phyloP scores from a whole-genome alignment of 495 filamentous ascomycete species.

The Ascobolus immersus region DNA sequence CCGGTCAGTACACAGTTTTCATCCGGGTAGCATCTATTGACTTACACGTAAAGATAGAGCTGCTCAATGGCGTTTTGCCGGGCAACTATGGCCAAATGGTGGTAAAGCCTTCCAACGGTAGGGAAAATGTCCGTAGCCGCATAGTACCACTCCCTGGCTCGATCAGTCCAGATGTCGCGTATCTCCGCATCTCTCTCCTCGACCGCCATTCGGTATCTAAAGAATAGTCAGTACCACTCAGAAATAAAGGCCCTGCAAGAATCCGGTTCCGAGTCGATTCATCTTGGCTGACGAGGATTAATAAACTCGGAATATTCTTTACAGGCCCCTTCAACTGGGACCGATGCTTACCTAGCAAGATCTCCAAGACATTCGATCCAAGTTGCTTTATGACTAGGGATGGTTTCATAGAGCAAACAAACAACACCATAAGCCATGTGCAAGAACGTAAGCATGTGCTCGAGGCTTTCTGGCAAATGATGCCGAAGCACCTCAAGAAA shows the following conservation, averaged over 20 bases:
- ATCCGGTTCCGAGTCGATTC: no score
- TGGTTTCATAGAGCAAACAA: constrained; percentile 50
- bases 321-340: no score
- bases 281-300: no score
- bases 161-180: constrained; percentile 51
- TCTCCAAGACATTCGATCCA: constrained; percentile 86
- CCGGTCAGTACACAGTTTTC: no score
- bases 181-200: constrained; percentile 47
- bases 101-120: constrained; percentile 47
- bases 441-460: constrained; percentile 63
- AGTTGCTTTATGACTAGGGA: constrained; percentile 49
- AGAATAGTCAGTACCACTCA: no score
- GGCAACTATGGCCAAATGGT: constrained; percentile 62
- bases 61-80: constrained; percentile 49
- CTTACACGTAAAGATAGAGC: constrained; percentile 53
- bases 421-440: constrained; percentile 63
- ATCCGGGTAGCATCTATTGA: no score
- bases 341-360: no score
- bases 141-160: constrained; percentile 58
- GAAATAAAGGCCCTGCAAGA: no score
- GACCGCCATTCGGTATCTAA: constrained; percentile 56
- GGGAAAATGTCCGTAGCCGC: constrained; percentile 50
- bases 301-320: no score
- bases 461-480: constrained; percentile 39
- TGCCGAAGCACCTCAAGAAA: constrained; percentile 50